phyloP scores from a whole-genome alignment of 2,329 filamentous ascomycete genomes.

The Colletotrichum noveboracense region DNA sequence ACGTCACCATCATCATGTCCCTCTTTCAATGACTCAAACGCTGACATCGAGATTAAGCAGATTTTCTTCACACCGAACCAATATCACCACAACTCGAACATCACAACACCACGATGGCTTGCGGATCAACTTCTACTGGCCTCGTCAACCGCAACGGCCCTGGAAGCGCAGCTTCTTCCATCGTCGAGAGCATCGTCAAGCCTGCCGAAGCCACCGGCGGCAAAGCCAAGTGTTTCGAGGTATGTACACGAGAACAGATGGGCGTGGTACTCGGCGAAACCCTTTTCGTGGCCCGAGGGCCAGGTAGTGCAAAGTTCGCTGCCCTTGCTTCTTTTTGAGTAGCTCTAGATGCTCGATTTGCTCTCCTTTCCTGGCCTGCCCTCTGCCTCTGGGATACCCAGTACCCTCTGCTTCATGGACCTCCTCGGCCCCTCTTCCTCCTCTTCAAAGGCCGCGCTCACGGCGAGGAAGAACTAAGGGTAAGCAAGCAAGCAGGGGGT shows the following conservation, averaged over 20 bases:
- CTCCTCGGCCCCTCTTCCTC: too few relatives aligned
- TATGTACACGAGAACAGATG: neutral
- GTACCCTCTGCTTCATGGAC: too few relatives aligned
- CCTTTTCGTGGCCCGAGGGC: too few relatives aligned
- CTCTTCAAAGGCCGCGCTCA: too few relatives aligned
- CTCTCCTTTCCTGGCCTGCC: too few relatives aligned
- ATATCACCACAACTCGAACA: neutral
- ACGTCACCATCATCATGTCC: neutral
- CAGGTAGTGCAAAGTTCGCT: too few relatives aligned
- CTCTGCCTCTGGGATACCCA: too few relatives aligned
- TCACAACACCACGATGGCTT: constrained; percentile 30
- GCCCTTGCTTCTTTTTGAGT: too few relatives aligned
- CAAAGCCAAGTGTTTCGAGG: constrained; percentile 50
- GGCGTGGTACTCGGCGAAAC: too few relatives aligned
- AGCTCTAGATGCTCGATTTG: too few relatives aligned
- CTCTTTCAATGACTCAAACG: neutral
- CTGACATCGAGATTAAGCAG: neutral
- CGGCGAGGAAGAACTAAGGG: too few relatives aligned
- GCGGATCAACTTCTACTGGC: constrained; percentile 32
- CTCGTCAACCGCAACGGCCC: constrained; percentile 50
- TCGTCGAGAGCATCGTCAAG: constrained; percentile 57
- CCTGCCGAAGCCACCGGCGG: constrained; percentile 43
- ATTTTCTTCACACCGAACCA: neutral
- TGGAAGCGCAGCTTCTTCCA: constrained; percentile 53
- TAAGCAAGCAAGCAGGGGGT: too few relatives aligned